These are phyloP conservation scores for Periconia digitata DNA, from an alignment of 2,329 filamentous ascomycete genomes.

Conservation along the genomic window DNA sequence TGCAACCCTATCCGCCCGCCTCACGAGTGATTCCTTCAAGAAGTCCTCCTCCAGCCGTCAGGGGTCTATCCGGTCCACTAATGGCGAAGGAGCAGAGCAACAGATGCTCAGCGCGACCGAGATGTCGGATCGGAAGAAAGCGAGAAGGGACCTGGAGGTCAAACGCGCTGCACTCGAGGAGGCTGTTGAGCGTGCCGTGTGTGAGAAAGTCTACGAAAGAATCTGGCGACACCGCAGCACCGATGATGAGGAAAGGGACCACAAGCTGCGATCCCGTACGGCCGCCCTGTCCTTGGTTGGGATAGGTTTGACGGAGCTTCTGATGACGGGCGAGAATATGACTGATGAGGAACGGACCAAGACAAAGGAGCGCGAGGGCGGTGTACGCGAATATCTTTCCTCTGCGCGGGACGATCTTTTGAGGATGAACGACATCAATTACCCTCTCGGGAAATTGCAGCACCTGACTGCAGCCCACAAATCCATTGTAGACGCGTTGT, in stretches of 20 bases:
- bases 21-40: slow-evolving; percentile 65
- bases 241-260: slow-evolving; percentile 91
- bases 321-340: slow-evolving; percentile 56
- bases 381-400: slow-evolving; percentile 73
- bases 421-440: slow-evolving; percentile 83
- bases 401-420: slow-evolving; percentile 68
- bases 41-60: slow-evolving; percentile 48
- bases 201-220: slow-evolving; percentile 78
- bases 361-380: slow-evolving; percentile 55
- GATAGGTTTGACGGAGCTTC: slow-evolving; percentile 83
- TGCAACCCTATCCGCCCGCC: slow-evolving; percentile 71
- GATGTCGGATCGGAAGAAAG: slow-evolving; percentile 75
- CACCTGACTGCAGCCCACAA: slow-evolving; percentile 88
- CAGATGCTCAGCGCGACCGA: slow-evolving; percentile 92
- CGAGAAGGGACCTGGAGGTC: slow-evolving; percentile 73
- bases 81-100: slow-evolving; percentile 55
- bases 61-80: slow-evolving; percentile 40
- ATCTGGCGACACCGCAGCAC: slow-evolving; percentile 92
- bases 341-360: slow-evolving; percentile 60
- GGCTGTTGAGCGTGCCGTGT: slow-evolving; percentile 82
- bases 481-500: slow-evolving; percentile 85
- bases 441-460: slow-evolving; percentile 87
- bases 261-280: slow-evolving; percentile 91
- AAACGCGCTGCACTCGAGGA: slow-evolving; percentile 82
- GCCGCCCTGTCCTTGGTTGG: slow-evolving; percentile 88